Evolutionary conservation across 345 rosid genomes (phyloP).

Genomic region (Citrus reticulata): DNA sequence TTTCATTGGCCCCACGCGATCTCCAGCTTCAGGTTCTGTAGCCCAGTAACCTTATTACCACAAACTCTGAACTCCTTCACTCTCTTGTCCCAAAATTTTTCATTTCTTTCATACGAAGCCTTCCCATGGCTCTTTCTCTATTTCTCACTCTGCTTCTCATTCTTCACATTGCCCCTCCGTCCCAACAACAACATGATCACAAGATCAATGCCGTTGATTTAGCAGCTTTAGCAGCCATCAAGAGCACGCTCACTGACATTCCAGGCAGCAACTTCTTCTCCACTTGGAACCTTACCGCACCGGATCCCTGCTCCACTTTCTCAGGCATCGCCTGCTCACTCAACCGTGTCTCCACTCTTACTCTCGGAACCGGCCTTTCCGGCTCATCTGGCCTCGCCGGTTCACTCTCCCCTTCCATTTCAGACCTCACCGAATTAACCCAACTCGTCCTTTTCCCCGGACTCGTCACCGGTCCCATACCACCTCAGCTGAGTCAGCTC

Average conservation of each 20-base stretch:
- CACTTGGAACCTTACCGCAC: slow-evolving; percentile 52
- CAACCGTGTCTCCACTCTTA: slow-evolving; percentile 39
- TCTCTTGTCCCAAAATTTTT: not conserved
- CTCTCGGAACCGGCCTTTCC: slow-evolving; percentile 51
- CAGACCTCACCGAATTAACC: slow-evolving; percentile 55
- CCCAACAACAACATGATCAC: not conserved
- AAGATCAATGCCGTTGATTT: slow-evolving; percentile 29
- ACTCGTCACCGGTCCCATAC: slow-evolving; percentile 78
- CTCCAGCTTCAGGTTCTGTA: not conserved
- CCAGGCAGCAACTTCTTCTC: slow-evolving; percentile 56
- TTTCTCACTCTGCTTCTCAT: slow-evolving; percentile 2
- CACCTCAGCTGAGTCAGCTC: slow-evolving; percentile 52
- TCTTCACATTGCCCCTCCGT: slow-evolving; percentile 3
- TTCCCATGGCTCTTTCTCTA: slow-evolving; percentile 11
- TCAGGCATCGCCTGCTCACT: slow-evolving; percentile 56
- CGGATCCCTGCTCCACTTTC: slow-evolving; percentile 67
- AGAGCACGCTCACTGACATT: slow-evolving; percentile 57
- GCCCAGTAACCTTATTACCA: not conserved
- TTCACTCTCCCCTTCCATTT: slow-evolving; percentile 56
- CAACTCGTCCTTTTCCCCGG: slow-evolving; percentile 80
- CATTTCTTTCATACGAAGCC: not conserved
- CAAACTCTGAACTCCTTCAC: slow-evolving; percentile 11
- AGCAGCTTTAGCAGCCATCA: slow-evolving; percentile 43
- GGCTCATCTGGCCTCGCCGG: slow-evolving; percentile 65
- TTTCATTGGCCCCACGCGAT: not conserved